phyloP scores from a whole-genome alignment of 2,329 filamentous ascomycete species.

The Mariannaea sp. region DNA sequence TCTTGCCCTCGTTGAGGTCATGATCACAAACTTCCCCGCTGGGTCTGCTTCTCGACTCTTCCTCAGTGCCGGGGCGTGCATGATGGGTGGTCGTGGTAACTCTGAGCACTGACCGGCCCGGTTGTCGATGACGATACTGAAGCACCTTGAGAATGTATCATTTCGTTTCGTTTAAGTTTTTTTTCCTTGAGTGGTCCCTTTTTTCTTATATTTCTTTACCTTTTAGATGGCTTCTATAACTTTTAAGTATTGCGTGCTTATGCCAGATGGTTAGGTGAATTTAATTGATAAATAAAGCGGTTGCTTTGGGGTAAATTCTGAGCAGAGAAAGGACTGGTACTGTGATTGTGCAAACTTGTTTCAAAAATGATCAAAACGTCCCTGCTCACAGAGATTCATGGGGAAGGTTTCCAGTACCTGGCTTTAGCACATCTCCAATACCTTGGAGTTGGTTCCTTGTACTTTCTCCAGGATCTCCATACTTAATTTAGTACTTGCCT shows the following conservation, averaged over 20 bases:
- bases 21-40: conserved; percentile 39
- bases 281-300: not conserved
- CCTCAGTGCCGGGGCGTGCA: conserved; percentile 24
- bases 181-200: too few species aligned
- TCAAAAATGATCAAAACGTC: not conserved
- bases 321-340: too few species aligned
- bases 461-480: not conserved
- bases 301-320: too few species aligned
- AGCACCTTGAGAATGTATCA: conserved; percentile 5
- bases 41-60: conserved; percentile 37
- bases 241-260: not conserved
- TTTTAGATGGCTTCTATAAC: not conserved
- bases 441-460: not conserved
- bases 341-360: not conserved
- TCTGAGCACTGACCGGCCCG: conserved; percentile 33
- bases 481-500: not conserved
- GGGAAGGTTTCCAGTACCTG: conserved; percentile 4
- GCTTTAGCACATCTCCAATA: not conserved
- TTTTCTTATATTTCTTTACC: not conserved
- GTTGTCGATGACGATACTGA: conserved; percentile 17
- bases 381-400: not conserved
- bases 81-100: conserved; percentile 13
- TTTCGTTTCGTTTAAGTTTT: too few species aligned
- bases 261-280: conserved; percentile 6
- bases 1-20: conserved; percentile 39